Evolutionary conservation across 345 rosid genomes (phyloP).

Genomic region (Psidium guajava): DNA sequence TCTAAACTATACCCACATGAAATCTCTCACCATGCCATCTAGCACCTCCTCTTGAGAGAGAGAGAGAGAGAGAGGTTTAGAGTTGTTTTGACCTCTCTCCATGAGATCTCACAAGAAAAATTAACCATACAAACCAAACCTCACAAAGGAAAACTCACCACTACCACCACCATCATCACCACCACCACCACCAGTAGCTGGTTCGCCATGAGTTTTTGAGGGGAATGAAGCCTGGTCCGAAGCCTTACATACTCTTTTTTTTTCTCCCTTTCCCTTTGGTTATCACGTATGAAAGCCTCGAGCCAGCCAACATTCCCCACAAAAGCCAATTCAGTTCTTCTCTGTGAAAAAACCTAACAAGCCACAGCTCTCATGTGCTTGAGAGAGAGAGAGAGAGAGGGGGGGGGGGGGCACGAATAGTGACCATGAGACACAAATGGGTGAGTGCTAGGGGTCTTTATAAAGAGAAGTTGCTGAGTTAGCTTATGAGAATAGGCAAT

Average conservation of each 20-base stretch:
- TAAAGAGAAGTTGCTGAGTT: not conserved
- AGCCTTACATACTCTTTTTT: conserved; percentile 2
- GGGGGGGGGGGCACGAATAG: not conserved
- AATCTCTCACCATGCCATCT: not conserved
- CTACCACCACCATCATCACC: not conserved
- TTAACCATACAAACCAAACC: not conserved
- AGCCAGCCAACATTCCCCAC: conserved; percentile 34
- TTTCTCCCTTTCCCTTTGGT: not conserved
- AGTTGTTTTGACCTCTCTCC: not conserved
- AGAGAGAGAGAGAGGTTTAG: not conserved
- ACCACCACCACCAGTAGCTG: not conserved
- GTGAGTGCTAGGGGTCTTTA: not conserved
- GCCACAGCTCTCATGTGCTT: not conserved
- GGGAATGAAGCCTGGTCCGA: conserved; percentile 51
- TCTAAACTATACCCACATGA: not conserved
- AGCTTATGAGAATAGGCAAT: conserved; percentile 1
- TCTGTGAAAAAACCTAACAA: not conserved
- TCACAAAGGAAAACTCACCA: not conserved
- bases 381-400: not conserved
- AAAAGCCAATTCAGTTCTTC: conserved; percentile 1
- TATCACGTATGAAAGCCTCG: conserved; percentile 15
- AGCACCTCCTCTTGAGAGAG: not conserved
- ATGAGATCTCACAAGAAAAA: not conserved
- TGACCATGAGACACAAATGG: not conserved
- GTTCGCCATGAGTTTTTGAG: conserved; percentile 9